Evolutionary conservation across 192 early-diverging fungal genomes (phyloP), one percentile per base, ranked within the genome.

Genomic region (Mortierella claussenii): DNA sequence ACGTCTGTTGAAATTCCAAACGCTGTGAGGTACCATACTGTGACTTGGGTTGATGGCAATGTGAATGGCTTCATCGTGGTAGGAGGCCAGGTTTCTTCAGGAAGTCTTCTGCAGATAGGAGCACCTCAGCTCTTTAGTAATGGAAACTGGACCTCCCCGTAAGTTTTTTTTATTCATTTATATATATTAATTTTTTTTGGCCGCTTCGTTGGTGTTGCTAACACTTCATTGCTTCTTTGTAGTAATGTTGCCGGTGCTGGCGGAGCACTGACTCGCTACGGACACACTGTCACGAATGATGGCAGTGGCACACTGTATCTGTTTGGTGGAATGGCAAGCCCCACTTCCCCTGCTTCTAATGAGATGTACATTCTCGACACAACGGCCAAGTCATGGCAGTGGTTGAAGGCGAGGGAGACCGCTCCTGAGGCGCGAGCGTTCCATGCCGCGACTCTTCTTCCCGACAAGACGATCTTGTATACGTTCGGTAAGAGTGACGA

Each of bases 401-500:
- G 71, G 71, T 54, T 20, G 21, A 54, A 66, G 21, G 1, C 58
- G 11, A n/a, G n/a, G n/a, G n/a, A 0, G 15, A 51, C 36, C n/a
- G 31, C 37, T 4, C 32, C 64, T 8, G 71, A 75, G 15, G 24
- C 56, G 12, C 62, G 71, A 17, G 71, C 63, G 1, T 75, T 75
- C 63, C 71, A 75, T 28, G 48, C 63, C 21, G 58, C 63, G 10
- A 64, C 65, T 21, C 28, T 75, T 8, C 20, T 75, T 8, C 11
- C 17, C 0, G 58, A 75, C 24, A 26, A n/a, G 47, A 56, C 49
- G 0, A 60, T 75, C 8, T 23, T 75, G 27, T 57, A 75, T 51
- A 60, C 26, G 2, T 75, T 75, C 43, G 71, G 71, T 66, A 60
- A 37, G 28, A 33, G n/a, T n/a, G n/a, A n/a, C n/a, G n/a, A n/a